Percentiles rank a stretch among this genome's conserved stretches.
Evolutionary conservation across 164 flowering plant species (phyloP).

Genomic region (Vitis labrusca): DNA sequence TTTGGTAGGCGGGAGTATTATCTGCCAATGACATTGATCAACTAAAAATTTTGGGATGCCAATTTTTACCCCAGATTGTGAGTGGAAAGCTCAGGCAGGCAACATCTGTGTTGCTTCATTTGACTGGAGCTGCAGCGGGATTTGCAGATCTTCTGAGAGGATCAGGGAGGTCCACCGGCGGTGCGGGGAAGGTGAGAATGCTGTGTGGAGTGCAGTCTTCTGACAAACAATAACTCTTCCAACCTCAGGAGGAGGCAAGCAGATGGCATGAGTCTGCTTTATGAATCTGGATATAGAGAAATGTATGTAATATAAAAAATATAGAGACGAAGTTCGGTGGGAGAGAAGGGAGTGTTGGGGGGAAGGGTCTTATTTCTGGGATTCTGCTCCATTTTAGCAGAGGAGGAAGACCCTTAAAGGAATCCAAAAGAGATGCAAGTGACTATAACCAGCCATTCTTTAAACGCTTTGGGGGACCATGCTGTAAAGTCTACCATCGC

Average conservation of each 20-base stretch:
- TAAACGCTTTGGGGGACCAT: slow-evolving; percentile 40
- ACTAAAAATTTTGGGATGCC: slow-evolving; percentile 11
- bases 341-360: slow-evolving; percentile 1
- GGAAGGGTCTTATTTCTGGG: slow-evolving; percentile 26
- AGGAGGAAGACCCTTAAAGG: slow-evolving; percentile 29
- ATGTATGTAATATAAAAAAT: slow-evolving; percentile 25
- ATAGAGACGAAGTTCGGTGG: background rate
- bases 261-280: slow-evolving; percentile 9
- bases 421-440: slow-evolving; percentile 19
- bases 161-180: slow-evolving; percentile 87
- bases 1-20: background rate
- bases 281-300: slow-evolving; percentile 16
- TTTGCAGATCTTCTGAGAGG: slow-evolving; percentile 86
- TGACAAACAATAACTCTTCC: slow-evolving; percentile 30
- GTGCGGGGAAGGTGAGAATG: slow-evolving; percentile 85
- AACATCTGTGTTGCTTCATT: slow-evolving; percentile 90
- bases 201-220: slow-evolving; percentile 71
- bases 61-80: slow-evolving; percentile 63
- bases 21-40: background rate
- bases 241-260: slow-evolving; percentile 32
- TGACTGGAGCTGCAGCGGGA: slow-evolving; percentile 97
- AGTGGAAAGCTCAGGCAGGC: slow-evolving; percentile 98
- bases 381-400: slow-evolving; percentile 46
- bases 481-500: slow-evolving; percentile 32
- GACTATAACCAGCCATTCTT: slow-evolving; percentile 40